Base-by-base conservation (phyloP, 805 yeast species). In the Schwanniomyces pseudopolymorphus region DNA sequence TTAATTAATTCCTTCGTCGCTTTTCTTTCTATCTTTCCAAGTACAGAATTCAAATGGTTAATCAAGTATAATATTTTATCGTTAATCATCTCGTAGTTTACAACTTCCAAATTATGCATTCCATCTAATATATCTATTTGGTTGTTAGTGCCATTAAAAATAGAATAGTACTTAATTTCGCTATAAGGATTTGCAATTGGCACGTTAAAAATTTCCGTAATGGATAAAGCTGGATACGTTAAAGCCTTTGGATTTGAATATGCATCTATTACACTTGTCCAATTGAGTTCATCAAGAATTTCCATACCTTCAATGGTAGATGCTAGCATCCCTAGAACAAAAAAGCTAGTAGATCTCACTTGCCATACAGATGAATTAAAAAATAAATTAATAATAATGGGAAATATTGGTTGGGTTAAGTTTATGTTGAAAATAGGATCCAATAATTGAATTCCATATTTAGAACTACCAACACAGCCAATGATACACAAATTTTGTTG, bases 401-500 rank as follows among this genome's bases (percentile, higher is more conserved):
- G 81, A 72, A 46, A 81, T 8, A 60, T 53, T 9, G 59, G 53
- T 16, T 46, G 57, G 13, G 49, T 48, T 5, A 65, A 44, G 16
- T 53, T 51, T 7, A 55, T 47, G 35, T 52, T 55, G 47, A 61
- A 60, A 38, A 63, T 48, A 2, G 73, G 69, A 44, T 68, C 73
- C 7, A 73, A 51, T 7, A 72, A 51, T 44, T 69, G 73, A 19
- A 86, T 81, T 0, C 97, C 97, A 43, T 76, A 67, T 8, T 78
- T 77, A 1, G 89, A 79, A 0, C 90, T 79, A 1, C 91, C 91
- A 25, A 91, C 81, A 56, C 84, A 83, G 0, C 97, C 97, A 27
- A 89, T 73, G 1, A 95, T 84, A 97, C 97, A 92, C 28, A 92
- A 56, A 27, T 85, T 80, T 9, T 91, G 87, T 58, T 88, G 89